These are phyloP conservation scores for Xylaria digitata DNA, from an alignment of 2,329 filamentous ascomycete genomes.

Conservation along the genomic window DNA sequence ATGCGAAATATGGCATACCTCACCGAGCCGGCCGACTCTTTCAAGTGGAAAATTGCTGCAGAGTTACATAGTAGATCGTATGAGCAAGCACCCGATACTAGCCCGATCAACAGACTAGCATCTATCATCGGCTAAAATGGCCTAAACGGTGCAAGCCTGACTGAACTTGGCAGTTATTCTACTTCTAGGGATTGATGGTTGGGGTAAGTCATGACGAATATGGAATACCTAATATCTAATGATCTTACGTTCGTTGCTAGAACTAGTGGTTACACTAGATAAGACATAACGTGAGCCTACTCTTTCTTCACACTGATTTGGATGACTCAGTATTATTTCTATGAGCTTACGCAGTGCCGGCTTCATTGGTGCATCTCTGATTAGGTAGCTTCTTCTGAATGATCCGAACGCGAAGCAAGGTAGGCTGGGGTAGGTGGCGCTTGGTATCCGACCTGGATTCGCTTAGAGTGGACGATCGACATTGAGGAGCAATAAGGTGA, in stretches of 20 bases:
- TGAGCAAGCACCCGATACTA: neutral
- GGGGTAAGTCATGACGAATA: constrained; percentile 1
- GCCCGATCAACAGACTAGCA: neutral
- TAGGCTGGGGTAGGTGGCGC: constrained; percentile 33
- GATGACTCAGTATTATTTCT: neutral
- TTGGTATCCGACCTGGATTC: constrained; percentile 27
- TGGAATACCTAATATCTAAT: constrained; percentile 8
- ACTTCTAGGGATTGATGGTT: neutral
- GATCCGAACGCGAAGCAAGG: constrained; percentile 24
- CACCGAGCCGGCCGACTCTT: neutral
- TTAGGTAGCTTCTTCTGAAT: constrained; percentile 29
- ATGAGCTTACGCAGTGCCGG: constrained; percentile 9
- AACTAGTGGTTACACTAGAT: constrained; percentile 14
- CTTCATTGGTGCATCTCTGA: constrained; percentile 20
- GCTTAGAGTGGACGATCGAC: constrained; percentile 35
- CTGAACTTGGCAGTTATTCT: neutral
- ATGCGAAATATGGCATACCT: constrained; percentile 3
- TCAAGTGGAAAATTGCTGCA: neutral
- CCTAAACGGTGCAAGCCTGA: neutral
- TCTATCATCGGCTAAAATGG: constrained; percentile 15
- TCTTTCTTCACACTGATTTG: neutral
- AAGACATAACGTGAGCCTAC: constrained; percentile 2
- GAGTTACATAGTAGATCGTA: constrained; percentile 8
- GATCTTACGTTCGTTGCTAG: constrained; percentile 1
- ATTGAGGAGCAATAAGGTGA: constrained; percentile 39